Evolutionary conservation across 345 rosid species (phyloP), one percentile per base, ranked within the genome.

Genomic region (Sonneratia alba): DNA sequence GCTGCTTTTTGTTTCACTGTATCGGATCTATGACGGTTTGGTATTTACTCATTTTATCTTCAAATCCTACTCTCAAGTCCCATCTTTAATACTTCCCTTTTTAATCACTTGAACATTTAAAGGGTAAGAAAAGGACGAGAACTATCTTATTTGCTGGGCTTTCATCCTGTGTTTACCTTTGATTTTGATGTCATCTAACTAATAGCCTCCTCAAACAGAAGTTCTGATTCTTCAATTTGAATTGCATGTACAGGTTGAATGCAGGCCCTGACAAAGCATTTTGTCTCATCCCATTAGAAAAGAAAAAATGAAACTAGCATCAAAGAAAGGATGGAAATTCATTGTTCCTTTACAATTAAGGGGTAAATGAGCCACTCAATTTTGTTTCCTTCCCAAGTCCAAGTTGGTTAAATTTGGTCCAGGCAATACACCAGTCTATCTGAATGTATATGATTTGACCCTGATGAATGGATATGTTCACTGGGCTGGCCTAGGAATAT

Each of bases 401-500:
- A 92, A 90, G 84, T 80, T 90, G 45, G 57, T 77, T 69, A 78
- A 78, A 76, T 86, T 77, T 69, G 85, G 87, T 72, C 87, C 90
- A 19, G 92, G 88, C 75, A 80, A 73, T 61, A 71, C 89, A 56
- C 94, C 99, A 8, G 96, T 95, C 68, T 92, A 88, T 77, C 93
- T 95, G 72, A 95, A 92, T 77, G 98, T 95, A 15, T 95, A 95
- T 55, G 99, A 95, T 83, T 80, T 95, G 79, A 95, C 99, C 63
- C 87, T 89, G 10, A 80, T 85, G 73, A 95, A 95, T 70, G 96
- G 98, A 73, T 95, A 95, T 78, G 81, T 90, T 71, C 89, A 89
- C 74, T 92, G 99, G 99, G 98, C 92, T 24, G 99, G 99, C 78
- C 81, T 95, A 61, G 99, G 99, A 59, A 88, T 95, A 73, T 95